Conservation (phyloP, 306 rosid genomes). For the Cucurbita pepo region DNA sequence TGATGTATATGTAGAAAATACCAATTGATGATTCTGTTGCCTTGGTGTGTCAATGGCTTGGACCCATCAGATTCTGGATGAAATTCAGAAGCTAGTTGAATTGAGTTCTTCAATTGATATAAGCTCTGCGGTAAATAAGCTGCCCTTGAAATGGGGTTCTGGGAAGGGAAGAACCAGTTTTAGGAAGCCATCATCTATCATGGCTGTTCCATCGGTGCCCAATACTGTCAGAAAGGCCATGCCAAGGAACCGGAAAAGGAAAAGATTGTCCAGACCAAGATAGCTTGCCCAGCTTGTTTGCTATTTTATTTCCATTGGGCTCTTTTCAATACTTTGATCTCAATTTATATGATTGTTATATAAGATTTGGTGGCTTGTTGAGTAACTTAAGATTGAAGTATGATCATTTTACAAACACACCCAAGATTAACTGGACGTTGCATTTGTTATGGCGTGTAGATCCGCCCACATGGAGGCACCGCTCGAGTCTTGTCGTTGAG, state of each 20-base stretch:
- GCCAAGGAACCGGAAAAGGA: slow-evolving; percentile 26
- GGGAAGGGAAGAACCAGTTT: slow-evolving; percentile 35
- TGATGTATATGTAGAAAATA: slow-evolving; percentile 31
- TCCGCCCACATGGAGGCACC: neutral
- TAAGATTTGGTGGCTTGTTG: neutral
- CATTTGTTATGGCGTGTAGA: neutral
- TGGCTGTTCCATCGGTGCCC: slow-evolving; percentile 19
- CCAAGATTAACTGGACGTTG: neutral
- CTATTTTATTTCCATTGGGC: neutral
- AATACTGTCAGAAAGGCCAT: slow-evolving; percentile 14
- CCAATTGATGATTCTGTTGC: slow-evolving; percentile 66
- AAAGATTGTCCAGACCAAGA: slow-evolving; percentile 38
- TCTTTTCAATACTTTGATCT: neutral
- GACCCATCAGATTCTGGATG: slow-evolving; percentile 73
- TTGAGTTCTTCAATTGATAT: slow-evolving; percentile 40
- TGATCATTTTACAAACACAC: neutral
- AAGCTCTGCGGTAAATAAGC: slow-evolving; percentile 43
- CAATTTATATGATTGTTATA: neutral
- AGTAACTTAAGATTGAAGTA: neutral
- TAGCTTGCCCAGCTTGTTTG: slow-evolving; percentile 7
- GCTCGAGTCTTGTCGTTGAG: neutral
- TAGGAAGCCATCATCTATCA: slow-evolving; percentile 33
- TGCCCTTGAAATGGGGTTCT: slow-evolving; percentile 60
- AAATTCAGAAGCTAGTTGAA: slow-evolving; percentile 55
- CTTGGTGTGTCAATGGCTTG: neutral